Base-by-base conservation (phyloP, 2,329 filamentous ascomycete genomes). In the Peltaster fructicola region DNA sequence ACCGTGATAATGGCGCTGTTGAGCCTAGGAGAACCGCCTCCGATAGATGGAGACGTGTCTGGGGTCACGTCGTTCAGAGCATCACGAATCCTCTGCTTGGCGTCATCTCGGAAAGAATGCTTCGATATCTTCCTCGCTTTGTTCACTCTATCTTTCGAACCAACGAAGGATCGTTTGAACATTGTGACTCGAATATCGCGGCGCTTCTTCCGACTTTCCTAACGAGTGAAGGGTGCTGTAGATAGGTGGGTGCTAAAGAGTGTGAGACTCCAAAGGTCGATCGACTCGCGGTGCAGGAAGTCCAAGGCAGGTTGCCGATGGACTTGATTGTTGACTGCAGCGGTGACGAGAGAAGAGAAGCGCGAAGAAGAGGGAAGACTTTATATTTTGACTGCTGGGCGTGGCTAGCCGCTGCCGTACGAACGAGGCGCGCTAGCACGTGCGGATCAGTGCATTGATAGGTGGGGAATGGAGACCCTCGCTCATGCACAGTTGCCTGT, bases 141-240 rank as follows among this genome's bases (percentile, higher is more conserved):
- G 61, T 80, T 77, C 54, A 84, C 77, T 48, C 82, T 78, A 55
- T 85, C 75, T 54, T 73, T 75, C 41, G 75, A 73, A 53, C 73
- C 65, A 59, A 72, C 65, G 61, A 88, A 84, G 48, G 82, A 84
- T 52, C 80, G 80, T 61, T 82, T 90, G 65, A 92, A 91, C 80
- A 92, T 92, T 54, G 51, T 62, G 59, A 20, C 9, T 20, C 17
- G 6, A 23, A 17, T 20, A 22, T 25, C 14, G 14, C 15, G 22
- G 20, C 4, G 23, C 19, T 15, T 7, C 17, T 16, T 15, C 17
- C 13, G 19, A 12, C 7, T 18, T 17, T 20, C 17, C 23, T 15
- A 11, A 24, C 22, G 22, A 28, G 44, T 43, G 50, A 23, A 57
- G 56, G 56, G 58, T 57, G 60, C 41, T 34, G 37, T 20, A 30